Conservation (phyloP, 441 rosid genomes). For the Melastoma candidum region DNA sequence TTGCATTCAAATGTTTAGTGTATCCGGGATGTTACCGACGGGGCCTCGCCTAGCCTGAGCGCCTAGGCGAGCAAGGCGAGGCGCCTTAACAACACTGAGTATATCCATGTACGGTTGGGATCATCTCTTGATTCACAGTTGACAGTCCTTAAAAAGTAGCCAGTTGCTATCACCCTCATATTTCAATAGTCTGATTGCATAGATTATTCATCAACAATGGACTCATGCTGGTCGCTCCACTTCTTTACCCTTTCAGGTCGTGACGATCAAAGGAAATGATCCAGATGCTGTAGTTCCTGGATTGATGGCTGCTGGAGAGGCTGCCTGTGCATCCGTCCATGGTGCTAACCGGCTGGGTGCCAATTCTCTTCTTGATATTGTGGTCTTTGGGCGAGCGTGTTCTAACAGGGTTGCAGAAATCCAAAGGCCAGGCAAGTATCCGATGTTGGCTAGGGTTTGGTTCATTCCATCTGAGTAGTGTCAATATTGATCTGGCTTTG, state of each 20-base stretch:
- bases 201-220: neutral
- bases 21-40: no score
- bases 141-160: no score
- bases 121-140: no score
- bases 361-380: constrained; percentile 97
- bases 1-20: no score
- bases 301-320: constrained; percentile 98
- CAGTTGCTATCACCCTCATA: no score
- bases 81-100: no score
- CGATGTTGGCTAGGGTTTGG: constrained; percentile 1
- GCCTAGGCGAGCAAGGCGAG: no score
- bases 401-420: constrained; percentile 95
- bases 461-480: neutral
- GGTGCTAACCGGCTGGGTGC: constrained; percentile 99
- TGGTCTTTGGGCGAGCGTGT: constrained; percentile 97
- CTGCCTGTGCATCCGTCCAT: constrained; percentile 99
- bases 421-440: constrained; percentile 61
- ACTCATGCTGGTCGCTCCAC: neutral
- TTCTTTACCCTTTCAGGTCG: constrained; percentile 37
- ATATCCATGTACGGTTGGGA: no score
- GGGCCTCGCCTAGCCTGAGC: no score
- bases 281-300: constrained; percentile 80
- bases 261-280: constrained; percentile 58
- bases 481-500: neutral
- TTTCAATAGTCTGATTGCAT: no score